Percentiles rank a stretch among this genome's conserved stretches.
These are phyloP conservation scores for Trichoderma reesei DNA, from an alignment of 495 filamentous ascomycete genomes.

Conservation along the genomic window DNA sequence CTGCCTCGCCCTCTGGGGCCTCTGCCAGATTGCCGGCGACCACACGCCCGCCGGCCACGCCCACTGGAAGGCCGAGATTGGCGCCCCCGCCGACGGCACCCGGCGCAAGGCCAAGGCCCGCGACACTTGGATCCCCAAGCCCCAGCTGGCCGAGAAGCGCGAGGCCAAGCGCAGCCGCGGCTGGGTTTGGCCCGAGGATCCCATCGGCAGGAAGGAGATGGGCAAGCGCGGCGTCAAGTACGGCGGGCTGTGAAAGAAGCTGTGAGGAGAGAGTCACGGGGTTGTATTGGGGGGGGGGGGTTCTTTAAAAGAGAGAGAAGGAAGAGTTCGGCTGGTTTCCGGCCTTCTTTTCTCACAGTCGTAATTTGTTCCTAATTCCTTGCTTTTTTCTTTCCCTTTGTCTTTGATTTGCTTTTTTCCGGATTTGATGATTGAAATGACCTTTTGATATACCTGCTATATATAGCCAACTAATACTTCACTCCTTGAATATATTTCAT, in stretches of 20 bases:
- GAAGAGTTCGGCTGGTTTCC: not conserved
- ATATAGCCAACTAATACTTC: not conserved
- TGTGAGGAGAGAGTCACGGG: conserved; percentile 11
- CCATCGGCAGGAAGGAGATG: conserved; percentile 45
- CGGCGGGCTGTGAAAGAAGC: conserved; percentile 19
- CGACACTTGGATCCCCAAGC: conserved; percentile 82
- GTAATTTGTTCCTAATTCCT: not conserved
- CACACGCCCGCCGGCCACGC: conserved; percentile 55
- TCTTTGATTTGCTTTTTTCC: too few species aligned
- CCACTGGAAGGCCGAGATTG: conserved; percentile 66
- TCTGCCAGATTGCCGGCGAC: conserved; percentile 74
- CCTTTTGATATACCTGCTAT: not conserved
- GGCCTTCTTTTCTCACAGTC: not conserved
- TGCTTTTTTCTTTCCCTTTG: not conserved
- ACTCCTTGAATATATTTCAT: not conserved
- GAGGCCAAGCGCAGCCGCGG: conserved; percentile 73
- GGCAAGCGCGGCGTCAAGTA: conserved; percentile 47
- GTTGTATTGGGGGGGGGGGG: too few species aligned
- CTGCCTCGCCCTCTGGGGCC: conserved; percentile 41
- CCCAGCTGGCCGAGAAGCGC: conserved; percentile 70
- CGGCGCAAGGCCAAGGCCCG: conserved; percentile 58
- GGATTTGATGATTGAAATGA: not conserved
- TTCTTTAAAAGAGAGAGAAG: too few species aligned
- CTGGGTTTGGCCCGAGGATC: conserved; percentile 76
- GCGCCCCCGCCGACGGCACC: conserved; percentile 67